A percentile compares a stretch with the other conserved stretches of the same genome.
These are phyloP conservation scores for Exophiala aquamarina DNA, from an alignment of 2,329 filamentous ascomycete genomes.

Conservation along the genomic window DNA sequence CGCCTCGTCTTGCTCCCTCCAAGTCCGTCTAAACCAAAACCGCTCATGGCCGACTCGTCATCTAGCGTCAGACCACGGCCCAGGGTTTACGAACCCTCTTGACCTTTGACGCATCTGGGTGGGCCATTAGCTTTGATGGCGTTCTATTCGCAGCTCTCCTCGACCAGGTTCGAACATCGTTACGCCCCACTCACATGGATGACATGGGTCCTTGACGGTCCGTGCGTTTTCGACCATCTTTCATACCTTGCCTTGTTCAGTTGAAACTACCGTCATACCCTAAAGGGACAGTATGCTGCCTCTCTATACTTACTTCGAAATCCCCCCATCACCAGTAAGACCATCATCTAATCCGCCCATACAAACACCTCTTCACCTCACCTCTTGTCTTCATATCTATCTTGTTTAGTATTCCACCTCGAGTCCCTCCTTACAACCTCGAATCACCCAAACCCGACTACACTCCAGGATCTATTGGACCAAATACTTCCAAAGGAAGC, in stretches of 20 bases:
- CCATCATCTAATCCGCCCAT: constrained; percentile 13
- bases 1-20: constrained; percentile 25
- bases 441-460: constrained; percentile 4
- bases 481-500: constrained; percentile 12
- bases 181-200: constrained; percentile 25
- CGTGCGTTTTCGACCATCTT: constrained; percentile 24
- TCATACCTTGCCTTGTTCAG: constrained; percentile 15
- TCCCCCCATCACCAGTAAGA: constrained; percentile 17
- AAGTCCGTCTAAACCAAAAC: constrained; percentile 24
- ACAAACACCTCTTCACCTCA: constrained; percentile 13
- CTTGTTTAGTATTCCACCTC: constrained; percentile 8
- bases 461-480: constrained; percentile 9
- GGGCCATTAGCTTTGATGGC: constrained; percentile 18
- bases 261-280: constrained; percentile 23
- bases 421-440: constrained; percentile 17
- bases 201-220: constrained; percentile 18
- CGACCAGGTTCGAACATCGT: constrained; percentile 22
- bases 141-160: constrained; percentile 26
- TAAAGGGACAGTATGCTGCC: constrained; percentile 24
- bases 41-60: constrained; percentile 27
- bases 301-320: constrained; percentile 22
- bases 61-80: constrained; percentile 25
- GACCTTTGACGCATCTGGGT: constrained; percentile 25
- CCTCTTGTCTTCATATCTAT: constrained; percentile 11
- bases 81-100: constrained; percentile 19